phyloP scores from a whole-genome alignment of 768 basidiomycete genomes.

The Panellus pusillus region DNA sequence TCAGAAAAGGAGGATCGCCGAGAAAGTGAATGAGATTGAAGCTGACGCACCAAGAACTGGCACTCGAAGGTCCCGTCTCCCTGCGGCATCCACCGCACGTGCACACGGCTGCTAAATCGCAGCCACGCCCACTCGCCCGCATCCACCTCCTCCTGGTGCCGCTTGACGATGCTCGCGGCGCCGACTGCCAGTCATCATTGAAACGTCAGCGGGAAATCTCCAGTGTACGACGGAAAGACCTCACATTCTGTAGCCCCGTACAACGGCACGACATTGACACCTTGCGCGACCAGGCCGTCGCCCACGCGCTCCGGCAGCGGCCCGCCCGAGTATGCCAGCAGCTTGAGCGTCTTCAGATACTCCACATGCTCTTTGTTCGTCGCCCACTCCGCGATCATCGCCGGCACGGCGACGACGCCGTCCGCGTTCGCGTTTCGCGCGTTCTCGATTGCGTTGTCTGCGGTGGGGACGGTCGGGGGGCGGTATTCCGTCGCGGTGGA shows the following conservation, averaged over 20 bases:
- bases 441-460: constrained; percentile 38
- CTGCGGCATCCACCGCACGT: constrained; percentile 36
- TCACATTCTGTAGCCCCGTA: too few species aligned
- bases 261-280: too few species aligned
- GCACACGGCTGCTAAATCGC: constrained; percentile 25
- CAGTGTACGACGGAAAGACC: too few species aligned
- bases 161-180: constrained; percentile 15
- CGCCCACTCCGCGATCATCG: constrained; percentile 41
- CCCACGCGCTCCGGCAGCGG: constrained; percentile 37
- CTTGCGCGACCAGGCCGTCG: constrained; percentile 12
- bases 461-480: constrained; percentile 36
- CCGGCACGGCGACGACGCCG: constrained; percentile 36
- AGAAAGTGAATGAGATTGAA: not conserved
- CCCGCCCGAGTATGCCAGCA: constrained; percentile 36
- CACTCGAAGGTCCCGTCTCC: constrained; percentile 39
- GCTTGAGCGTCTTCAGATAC: constrained; percentile 21
- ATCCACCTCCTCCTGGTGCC: constrained; percentile 18
- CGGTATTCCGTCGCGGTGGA: constrained; percentile 13
- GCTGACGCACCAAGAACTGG: constrained; percentile 34
- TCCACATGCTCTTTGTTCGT: not conserved
- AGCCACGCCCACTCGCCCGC: constrained; percentile 34
- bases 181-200: too few species aligned
- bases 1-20: not conserved
- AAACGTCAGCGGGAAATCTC: too few species aligned
- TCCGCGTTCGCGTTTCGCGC: constrained; percentile 28